Evolutionary conservation across 2,329 filamentous ascomycete genomes (phyloP), one percentile per base, ranked within the genome.

Genomic region (Ophiostoma sp.): DNA sequence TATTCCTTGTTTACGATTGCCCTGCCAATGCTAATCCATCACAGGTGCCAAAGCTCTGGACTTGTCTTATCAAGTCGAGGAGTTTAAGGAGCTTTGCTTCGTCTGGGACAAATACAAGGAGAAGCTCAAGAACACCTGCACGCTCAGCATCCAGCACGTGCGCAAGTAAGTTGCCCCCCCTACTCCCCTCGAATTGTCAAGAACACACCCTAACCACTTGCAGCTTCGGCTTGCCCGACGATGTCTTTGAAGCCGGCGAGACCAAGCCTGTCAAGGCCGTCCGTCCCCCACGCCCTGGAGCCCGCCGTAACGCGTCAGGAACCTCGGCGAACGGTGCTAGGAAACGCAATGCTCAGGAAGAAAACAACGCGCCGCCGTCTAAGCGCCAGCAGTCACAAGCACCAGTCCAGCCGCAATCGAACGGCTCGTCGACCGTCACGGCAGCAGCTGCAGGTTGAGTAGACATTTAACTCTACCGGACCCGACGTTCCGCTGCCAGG

Each of bases 191-290:
- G 11, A 61, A 3, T 33, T 31, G 6, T 6, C 5, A 28, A 50
- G 15, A n/a, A 25, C 52, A 4, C 68, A 73, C 72, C 76, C 72
- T 76, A 45, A 33, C 48, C 12, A 61, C 22, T 9, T 15, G 4
- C 79, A 98, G 95, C 82, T 93, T 93, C 80, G 91, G 94, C 79
- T 87, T 99, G 33, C 96, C 96, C 36, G 91, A 93, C 74, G 95
- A 99, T 81, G 90, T 98, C 2, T 99, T 99, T 80, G 87, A 91
- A 66, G 84, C 90, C 31, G 93, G 93, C 78, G 96, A 99, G 82
- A 84, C 85, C 69, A 92, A 89, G 78, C 93, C 93, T 5, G 79
- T 82, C 17, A 88, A 85, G 74, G 85, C 87, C 19, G 84, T 86
- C 71, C 88, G 87, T 79, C 82, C 91, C 6, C 12, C 39, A 0